A percentile compares a stretch with the other conserved stretches of the same genome.
These are phyloP conservation scores for Ustilago cynodontis DNA, from an alignment of 1,284 basidiomycete genomes.

Conservation along the genomic window DNA sequence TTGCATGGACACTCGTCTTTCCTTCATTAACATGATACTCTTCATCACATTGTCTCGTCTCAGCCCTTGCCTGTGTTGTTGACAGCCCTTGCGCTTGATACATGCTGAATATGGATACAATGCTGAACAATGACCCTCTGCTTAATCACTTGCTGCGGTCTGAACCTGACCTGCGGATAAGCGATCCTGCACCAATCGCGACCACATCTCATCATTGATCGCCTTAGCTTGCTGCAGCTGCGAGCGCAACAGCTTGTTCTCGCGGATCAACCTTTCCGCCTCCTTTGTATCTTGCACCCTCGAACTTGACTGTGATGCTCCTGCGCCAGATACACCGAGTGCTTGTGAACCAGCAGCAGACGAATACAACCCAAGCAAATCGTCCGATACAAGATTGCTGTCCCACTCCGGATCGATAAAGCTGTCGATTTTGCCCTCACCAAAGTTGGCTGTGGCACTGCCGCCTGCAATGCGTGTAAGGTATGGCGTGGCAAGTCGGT, in stretches of 20 bases:
- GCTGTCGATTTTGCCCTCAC: slow-evolving; percentile 12
- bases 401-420: slow-evolving; percentile 51
- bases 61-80: not conserved
- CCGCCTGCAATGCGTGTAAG: slow-evolving; percentile 27
- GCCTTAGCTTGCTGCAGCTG: slow-evolving; percentile 60
- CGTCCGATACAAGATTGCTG: slow-evolving; percentile 27
- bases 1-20: slow-evolving; percentile 34
- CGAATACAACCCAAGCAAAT: slow-evolving; percentile 7
- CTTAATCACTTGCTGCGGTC: slow-evolving; percentile 15
- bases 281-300: slow-evolving; percentile 13
- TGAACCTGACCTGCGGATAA: slow-evolving; percentile 25
- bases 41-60: not conserved
- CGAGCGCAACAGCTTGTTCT: slow-evolving; percentile 41
- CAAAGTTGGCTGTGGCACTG: slow-evolving; percentile 14
- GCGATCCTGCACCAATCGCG: slow-evolving; percentile 43
- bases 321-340: not conserved
- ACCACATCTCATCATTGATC: slow-evolving; percentile 64
- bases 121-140: not conserved
- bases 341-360: not conserved
- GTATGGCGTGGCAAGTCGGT: slow-evolving; percentile 34
- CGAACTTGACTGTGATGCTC: not conserved
- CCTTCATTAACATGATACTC: slow-evolving; percentile 1
- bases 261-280: slow-evolving; percentile 20
- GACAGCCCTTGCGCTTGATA: not conserved
- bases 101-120: not conserved